These are phyloP conservation scores for Myrica gale DNA, from an alignment of 306 rosid species.

Conservation along the genomic window DNA sequence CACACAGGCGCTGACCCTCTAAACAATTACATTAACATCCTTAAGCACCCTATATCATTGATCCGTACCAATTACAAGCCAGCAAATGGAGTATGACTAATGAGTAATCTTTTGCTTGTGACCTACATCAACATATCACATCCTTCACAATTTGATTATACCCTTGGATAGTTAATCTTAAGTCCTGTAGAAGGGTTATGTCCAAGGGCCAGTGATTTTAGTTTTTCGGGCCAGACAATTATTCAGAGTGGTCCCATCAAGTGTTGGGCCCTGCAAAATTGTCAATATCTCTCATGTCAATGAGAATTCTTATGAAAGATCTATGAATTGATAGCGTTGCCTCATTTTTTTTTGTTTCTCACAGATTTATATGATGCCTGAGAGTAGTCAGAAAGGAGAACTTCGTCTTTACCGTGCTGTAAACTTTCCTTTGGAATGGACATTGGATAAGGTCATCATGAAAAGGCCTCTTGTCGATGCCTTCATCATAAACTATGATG, in stretches of 20 bases:
- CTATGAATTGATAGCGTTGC: constrained; percentile 5
- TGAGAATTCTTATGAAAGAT: neutral
- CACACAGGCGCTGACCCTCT: neutral
- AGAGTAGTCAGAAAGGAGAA: constrained; percentile 77
- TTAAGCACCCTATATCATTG: neutral
- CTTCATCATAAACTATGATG: constrained; percentile 51
- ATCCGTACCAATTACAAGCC: neutral
- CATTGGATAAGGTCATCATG: constrained; percentile 65
- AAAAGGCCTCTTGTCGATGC: constrained; percentile 88
- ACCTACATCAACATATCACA: neutral
- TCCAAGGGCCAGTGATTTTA: neutral
- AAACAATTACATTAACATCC: neutral
- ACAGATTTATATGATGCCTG: constrained; percentile 97
- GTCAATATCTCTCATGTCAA: no score
- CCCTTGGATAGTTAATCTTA: neutral
- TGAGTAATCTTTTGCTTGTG: neutral
- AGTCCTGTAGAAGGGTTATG: neutral
- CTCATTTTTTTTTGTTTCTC: constrained; percentile 23
- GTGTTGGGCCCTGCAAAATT: no score
- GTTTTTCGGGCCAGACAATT: neutral
- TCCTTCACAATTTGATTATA: neutral
- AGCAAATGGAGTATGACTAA: neutral
- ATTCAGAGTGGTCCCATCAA: neutral
- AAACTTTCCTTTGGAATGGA: constrained; percentile 84
- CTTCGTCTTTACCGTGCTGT: constrained; percentile 84